These are phyloP conservation scores for Aspergillus sp. DNA, from an alignment of 2,329 filamentous ascomycete genomes.

Conservation along the genomic window DNA sequence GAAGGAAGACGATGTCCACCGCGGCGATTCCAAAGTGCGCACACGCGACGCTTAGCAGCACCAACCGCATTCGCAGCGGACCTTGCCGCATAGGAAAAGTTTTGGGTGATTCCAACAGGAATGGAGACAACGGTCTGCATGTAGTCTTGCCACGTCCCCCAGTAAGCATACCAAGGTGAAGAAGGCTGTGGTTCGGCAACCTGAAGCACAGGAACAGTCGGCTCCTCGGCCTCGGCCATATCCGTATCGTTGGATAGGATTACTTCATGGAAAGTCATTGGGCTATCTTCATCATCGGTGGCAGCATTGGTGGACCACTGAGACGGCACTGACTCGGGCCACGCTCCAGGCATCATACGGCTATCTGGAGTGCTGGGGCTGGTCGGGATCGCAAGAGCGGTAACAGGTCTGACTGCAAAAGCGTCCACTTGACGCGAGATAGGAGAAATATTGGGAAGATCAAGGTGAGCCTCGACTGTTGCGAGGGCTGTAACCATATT, in stretches of 20 bases:
- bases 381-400: neutral
- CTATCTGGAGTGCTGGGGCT: neutral
- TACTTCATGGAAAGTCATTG: slow-evolving; percentile 14
- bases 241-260: neutral
- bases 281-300: too few species aligned
- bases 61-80: slow-evolving; percentile 15
- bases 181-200: neutral
- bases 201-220: neutral
- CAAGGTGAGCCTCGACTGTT: neutral
- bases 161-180: slow-evolving; percentile 5
- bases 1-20: neutral
- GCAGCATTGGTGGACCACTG: neutral
- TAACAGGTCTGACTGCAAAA: neutral
- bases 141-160: slow-evolving; percentile 4
- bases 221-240: neutral
- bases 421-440: neutral
- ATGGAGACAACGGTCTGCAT: slow-evolving; percentile 8
- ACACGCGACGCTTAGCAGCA: slow-evolving; percentile 11
- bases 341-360: neutral
- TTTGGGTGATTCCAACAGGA: slow-evolving; percentile 7
- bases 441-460: neutral
- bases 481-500: neutral
- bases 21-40: slow-evolving; percentile 8
- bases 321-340: neutral
- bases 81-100: slow-evolving; percentile 17